Percentiles rank a stretch among this genome's conserved stretches.
Evolutionary conservation across 108 stramenopile species (phyloP).

Genomic region (Discostella stelligeroides): DNA sequence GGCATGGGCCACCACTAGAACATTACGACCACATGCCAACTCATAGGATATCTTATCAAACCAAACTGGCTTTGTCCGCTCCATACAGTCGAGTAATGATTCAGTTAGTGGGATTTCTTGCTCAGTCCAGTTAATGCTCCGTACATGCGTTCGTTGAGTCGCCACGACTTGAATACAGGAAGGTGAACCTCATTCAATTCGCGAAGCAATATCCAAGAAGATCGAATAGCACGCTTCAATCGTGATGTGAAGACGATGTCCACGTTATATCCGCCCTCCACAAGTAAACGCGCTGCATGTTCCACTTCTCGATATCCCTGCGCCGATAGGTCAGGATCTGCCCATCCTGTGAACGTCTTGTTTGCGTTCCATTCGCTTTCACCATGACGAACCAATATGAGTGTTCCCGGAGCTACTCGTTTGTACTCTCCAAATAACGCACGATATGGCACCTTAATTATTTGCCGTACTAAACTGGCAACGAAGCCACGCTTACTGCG

Average conservation of each 20-base stretch:
- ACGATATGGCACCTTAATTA: slow-evolving; percentile 3
- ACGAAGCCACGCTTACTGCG: slow-evolving; percentile 23
- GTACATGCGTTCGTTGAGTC: slow-evolving; percentile 94
- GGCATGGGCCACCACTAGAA: slow-evolving; percentile 93
- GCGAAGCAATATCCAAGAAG: slow-evolving; percentile 83
- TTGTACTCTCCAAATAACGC: slow-evolving; percentile 13
- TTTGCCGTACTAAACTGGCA: not conserved
- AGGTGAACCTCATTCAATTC: slow-evolving; percentile 90
- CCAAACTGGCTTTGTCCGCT: slow-evolving; percentile 86
- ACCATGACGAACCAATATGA: slow-evolving; percentile 88
- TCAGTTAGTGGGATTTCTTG: slow-evolving; percentile 93
- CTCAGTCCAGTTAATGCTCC: slow-evolving; percentile 89
- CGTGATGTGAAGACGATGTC: slow-evolving; percentile 91
- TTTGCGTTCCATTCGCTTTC: slow-evolving; percentile 80
- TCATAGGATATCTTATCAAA: slow-evolving; percentile 83
- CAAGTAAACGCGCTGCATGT: slow-evolving; percentile 63
- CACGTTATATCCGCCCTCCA: slow-evolving; percentile 87
- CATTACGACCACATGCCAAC: slow-evolving; percentile 82
- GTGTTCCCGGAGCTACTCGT: slow-evolving; percentile 66
- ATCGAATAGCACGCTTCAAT: slow-evolving; percentile 92
- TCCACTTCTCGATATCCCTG: slow-evolving; percentile 61
- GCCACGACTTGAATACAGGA: slow-evolving; percentile 92
- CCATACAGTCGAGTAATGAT: slow-evolving; percentile 88
- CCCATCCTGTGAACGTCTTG: slow-evolving; percentile 86
- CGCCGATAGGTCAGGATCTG: slow-evolving; percentile 75